Evolutionary conservation across 2,329 filamentous ascomycete species (phyloP).

Genomic region (Exophiala xenobiotica): DNA sequence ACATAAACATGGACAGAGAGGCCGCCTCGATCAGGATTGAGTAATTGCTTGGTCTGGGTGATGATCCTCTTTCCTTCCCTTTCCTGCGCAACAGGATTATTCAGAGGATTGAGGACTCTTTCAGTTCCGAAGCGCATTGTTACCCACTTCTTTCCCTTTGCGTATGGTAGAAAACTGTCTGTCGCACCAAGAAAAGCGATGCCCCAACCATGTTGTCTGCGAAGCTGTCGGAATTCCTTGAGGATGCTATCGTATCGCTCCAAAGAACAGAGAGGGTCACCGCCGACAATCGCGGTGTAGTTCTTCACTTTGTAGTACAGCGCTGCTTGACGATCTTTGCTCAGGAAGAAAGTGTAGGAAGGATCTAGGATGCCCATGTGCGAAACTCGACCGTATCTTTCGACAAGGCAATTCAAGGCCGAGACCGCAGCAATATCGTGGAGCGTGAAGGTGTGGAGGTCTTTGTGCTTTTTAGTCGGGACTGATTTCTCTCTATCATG

Average conservation of each 20-base stretch:
- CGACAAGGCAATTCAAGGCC: conserved; percentile 35
- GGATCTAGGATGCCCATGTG: conserved; percentile 47
- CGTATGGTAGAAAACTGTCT: conserved; percentile 35
- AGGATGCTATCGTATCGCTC: conserved; percentile 33
- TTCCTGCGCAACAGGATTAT: conserved; percentile 41
- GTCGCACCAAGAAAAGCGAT: conserved; percentile 42
- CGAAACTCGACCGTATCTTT: conserved; percentile 39
- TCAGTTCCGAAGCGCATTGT: conserved; percentile 42
- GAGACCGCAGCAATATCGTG: conserved; percentile 37
- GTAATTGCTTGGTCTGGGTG: conserved; percentile 39
- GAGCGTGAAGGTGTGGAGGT: conserved; percentile 32
- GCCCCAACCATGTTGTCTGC: conserved; percentile 34
- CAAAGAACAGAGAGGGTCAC: conserved; percentile 41
- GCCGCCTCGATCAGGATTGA: conserved; percentile 37
- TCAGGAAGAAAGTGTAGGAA: conserved; percentile 44
- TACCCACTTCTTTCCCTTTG: conserved; percentile 35
- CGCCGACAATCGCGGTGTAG: conserved; percentile 41
- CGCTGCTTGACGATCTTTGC: conserved; percentile 36
- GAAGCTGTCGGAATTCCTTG: conserved; percentile 38
- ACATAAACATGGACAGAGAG: conserved; percentile 39
- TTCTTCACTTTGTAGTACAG: conserved; percentile 41
- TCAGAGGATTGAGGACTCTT: conserved; percentile 42
- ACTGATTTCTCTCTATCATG: background rate
- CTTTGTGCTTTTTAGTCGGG: conserved; percentile 11
- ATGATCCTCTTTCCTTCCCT: conserved; percentile 40